A percentile compares a stretch with the other conserved stretches of the same genome.
These are phyloP conservation scores for Lentinula sp. DNA, from an alignment of 768 basidiomycete genomes.

Conservation along the genomic window DNA sequence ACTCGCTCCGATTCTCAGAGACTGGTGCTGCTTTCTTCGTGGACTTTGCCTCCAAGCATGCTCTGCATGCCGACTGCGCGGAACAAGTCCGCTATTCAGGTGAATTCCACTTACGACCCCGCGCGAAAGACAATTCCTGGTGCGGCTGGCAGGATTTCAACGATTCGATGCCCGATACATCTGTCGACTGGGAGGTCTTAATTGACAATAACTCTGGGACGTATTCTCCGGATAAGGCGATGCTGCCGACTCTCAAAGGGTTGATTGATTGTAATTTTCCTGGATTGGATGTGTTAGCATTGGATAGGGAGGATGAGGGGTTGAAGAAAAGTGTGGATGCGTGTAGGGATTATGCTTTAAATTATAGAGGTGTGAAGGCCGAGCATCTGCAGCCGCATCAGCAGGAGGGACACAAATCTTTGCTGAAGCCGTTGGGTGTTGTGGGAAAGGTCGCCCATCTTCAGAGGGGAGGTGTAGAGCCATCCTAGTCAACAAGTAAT, in stretches of 20 bases:
- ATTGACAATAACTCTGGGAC: slow-evolving; percentile 87
- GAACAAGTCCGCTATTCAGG: slow-evolving; percentile 65
- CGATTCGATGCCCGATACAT: slow-evolving; percentile 45
- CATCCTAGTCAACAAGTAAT: neutral
- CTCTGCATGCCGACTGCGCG: slow-evolving; percentile 72
- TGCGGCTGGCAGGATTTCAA: slow-evolving; percentile 57
- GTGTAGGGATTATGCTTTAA: slow-evolving; percentile 60
- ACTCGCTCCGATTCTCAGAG: slow-evolving; percentile 77
- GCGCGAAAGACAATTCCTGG: slow-evolving; percentile 21
- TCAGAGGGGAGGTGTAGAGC: neutral
- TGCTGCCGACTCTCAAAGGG: slow-evolving; percentile 56
- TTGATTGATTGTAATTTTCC: slow-evolving; percentile 72
- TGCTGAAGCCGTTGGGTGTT: slow-evolving; percentile 25
- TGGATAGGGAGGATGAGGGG: slow-evolving; percentile 49
- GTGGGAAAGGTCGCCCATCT: neutral
- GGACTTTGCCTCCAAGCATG: slow-evolving; percentile 84
- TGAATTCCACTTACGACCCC: slow-evolving; percentile 73
- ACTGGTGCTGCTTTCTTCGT: slow-evolving; percentile 86
- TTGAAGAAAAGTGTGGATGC: slow-evolving; percentile 56
- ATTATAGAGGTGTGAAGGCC: slow-evolving; percentile 48
- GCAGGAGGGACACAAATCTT: slow-evolving; percentile 45
- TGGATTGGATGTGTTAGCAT: slow-evolving; percentile 49
- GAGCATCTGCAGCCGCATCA: slow-evolving; percentile 64
- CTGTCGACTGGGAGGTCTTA: slow-evolving; percentile 73
- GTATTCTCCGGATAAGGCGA: slow-evolving; percentile 62